Base-by-base conservation (phyloP, 2,329 filamentous ascomycete species). In the Fonsecaea nubica region DNA sequence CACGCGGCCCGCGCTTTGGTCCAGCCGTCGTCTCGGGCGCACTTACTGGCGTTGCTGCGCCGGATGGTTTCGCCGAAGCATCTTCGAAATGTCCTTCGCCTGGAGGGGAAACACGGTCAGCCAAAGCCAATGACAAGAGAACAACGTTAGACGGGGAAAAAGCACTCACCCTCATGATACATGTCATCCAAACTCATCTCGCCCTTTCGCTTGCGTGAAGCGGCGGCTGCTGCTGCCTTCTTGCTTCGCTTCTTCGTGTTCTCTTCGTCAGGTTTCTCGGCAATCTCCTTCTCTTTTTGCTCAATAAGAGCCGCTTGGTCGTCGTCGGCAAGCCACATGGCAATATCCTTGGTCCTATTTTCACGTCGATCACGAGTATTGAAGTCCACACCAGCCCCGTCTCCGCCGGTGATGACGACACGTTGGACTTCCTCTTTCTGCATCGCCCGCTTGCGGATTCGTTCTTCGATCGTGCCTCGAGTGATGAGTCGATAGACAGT, bases 341-440 rank as follows among this genome's bases (percentile, higher is more conserved):
- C 95, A 79, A 98, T 98, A 76, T 99, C 95, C 80, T 96, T 96
- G 77, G 96, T 97, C 69, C 93, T 89, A 80, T 96, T 97, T 82
- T 97, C 94, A 4, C 90, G 86, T 68, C 89, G 89, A 70, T 90
- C 87, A 61, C 95, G 90, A 59, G 94, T 95, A 78, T 96, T 98
- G 84, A 99, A 98, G 83, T 98, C 95, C 69, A 98, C 94, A 69
- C 91, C 91, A 63, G 91, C 90, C 71, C 87, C 86, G 48, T 88
- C 86, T 65, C 93, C 93, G 73, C 94, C 95, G 58, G 92, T 91
- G 75, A 98, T 98, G 77, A 97, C 94, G 32, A 98, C 94, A 62
- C 95, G 92, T 79, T 97, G 94, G 71, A 99, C 95, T 78, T 99
- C 95, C 81, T 99, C 95, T 82, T 99, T 99, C 78, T 99, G 95